phyloP scores from a whole-genome alignment of 1,284 basidiomycete species.

The Kalmanozyma brasiliensis region DNA sequence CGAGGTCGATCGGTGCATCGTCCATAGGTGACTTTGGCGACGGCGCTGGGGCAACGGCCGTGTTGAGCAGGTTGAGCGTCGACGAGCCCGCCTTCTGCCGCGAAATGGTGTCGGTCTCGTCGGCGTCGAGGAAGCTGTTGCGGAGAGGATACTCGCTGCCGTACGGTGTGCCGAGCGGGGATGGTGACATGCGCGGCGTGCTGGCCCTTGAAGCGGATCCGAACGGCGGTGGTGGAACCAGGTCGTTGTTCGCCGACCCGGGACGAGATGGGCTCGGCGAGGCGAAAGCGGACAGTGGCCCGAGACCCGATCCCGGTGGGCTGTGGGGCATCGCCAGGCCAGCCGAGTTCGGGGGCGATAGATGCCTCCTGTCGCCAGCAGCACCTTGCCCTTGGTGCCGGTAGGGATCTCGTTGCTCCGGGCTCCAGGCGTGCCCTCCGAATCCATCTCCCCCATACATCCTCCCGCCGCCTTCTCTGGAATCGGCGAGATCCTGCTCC shows the following conservation, averaged over 20 bases:
- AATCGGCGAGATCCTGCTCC: conserved; percentile 31
- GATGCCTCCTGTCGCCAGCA: background rate
- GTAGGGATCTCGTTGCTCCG: conserved; percentile 2
- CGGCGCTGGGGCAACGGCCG: background rate
- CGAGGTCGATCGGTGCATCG: conserved; percentile 70
- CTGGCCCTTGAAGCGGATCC: conserved; percentile 23
- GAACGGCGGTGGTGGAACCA: conserved; percentile 21
- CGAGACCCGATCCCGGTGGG: conserved; percentile 10
- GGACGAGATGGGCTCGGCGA: conserved; percentile 32
- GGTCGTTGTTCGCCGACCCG: conserved; percentile 26
- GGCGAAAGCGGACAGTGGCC: conserved; percentile 22
- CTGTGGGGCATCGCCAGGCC: conserved; percentile 12
- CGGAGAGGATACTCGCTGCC: conserved; percentile 16
- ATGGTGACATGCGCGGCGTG: conserved; percentile 23
- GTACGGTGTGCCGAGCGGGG: conserved; percentile 24
- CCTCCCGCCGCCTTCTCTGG: no score
- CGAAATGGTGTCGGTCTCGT: conserved; percentile 6
- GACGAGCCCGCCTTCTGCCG: conserved; percentile 17
- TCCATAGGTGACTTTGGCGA: conserved; percentile 39
- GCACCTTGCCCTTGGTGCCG: conserved; percentile 4
- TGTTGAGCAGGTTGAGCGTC: conserved; percentile 39
- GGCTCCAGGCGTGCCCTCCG: conserved; percentile 10
- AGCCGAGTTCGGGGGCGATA: conserved; percentile 20
- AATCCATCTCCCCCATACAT: conserved; percentile 3
- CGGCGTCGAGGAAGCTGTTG: conserved; percentile 6